Evolutionary conservation across 495 filamentous ascomycete species (phyloP), one percentile per base, ranked within the genome.

Genomic region (Elasticomyces elasticus): DNA sequence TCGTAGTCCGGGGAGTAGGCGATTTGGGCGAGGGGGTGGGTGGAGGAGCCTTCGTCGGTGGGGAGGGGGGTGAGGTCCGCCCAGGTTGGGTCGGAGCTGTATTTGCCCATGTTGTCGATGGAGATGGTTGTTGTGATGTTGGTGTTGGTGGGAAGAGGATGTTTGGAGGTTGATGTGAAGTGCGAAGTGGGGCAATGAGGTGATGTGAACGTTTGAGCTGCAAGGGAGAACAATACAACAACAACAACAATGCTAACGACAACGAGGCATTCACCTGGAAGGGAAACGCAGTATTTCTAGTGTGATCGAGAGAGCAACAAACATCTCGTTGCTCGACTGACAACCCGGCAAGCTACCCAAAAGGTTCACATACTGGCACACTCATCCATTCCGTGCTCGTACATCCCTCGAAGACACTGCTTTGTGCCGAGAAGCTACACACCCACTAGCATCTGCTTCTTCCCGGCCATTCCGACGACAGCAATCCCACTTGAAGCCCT

Each of bases 1-100:
- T 82, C 76, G 68, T 97, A 98, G 46, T 89, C 84, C 7, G 81
- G 78, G 0, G 81, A 79, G 67, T 98, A 98, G 40, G 88, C 80
- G 63, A 98, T 98, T 37, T 81, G 79, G 2, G 91, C 92, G 58
- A 98, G 76, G 10, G 90, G 87, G 49, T 73, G 66, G 5, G 68
- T 65, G 15, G 74, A 76, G 15, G 74, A 76, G 35, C 89, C 87
- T 69, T 97, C 92, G 60, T 90, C 77, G 61, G 90, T 80, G 5
- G 85, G 81, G 44, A 97, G 83, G 20, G 94, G 92, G 27, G 79
- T 66, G 33, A 98, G 72, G 67, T 90, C 85, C 55, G 85, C 79
- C 89, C 89, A 98, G 48, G 77, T 77, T 0, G 87, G 82, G 66
- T 90, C 79, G 47, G 72, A 67, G 48, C 77, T 72, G 68, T 95